Evolutionary conservation across 192 early-diverging fungal genomes (phyloP), one percentile per base, ranked within the genome.

Genomic region (Borealophlyctis nickersoniae): DNA sequence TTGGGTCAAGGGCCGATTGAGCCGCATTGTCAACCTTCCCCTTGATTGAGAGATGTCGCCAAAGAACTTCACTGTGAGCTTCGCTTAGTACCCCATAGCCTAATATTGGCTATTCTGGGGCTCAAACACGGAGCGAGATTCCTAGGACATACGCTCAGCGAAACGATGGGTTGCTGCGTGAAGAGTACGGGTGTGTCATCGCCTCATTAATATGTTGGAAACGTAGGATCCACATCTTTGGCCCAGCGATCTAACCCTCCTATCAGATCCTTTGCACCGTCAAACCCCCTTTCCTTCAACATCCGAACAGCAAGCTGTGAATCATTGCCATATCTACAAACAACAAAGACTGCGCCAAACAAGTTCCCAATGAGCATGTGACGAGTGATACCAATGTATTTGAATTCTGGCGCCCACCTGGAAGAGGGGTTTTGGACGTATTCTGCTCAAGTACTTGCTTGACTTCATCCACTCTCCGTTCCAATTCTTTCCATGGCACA

Each of bases 271-370:
- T 81, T 85, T 56, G 83, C 74, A n/a, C 77, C 71, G 22, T 64
- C 52, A 54, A 89, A 79, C 9, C 86, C 88, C n/a, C 70, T 65
- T 55, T 84, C 64, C 66, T 87, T 78, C 57, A 98, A 76, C 30
- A 87, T 77, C 60, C 75, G 73, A 9, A 94, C 92, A 2, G 95
- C 94, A 30, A 90, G 71, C 69, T 96, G 92, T 2, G 90, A 92
- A 56, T 94, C 87, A 65, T 96, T 95, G 9, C 96, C 94, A 31
- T 84, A 77, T 30, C 95, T 85, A 69, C 96, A 98, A 2, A 98
- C 60, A 3, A 91, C 79, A 65, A 88, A 93, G 5, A 98, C 89
- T 70, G 75, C 73, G 3, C 22, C 28, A 23, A 55, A 33, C 2
- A 19, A 5, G 59, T 29, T 2, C 30, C 33, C 60, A 73, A 70